Evolutionary conservation across 176 grass and related monocot species (phyloP), one percentile per base, ranked within the genome.

Genomic region (Rhipidocladum racemiflorum): DNA sequence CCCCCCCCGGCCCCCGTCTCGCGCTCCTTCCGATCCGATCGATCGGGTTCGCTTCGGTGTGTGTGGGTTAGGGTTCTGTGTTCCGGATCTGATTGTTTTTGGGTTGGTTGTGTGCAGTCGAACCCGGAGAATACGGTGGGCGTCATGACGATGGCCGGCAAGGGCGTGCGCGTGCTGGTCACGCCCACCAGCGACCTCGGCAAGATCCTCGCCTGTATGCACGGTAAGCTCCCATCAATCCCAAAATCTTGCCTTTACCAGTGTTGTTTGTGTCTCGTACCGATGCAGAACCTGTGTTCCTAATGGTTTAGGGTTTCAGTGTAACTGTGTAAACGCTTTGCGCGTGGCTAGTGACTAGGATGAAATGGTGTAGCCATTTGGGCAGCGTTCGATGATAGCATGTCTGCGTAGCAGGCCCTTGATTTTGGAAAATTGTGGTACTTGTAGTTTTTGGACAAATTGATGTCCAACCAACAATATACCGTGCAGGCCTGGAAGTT

Each of bases 91-190:
- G 45, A 81, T 62, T 64, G 29, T 14, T 73, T 85, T 27, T 85
- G 2, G 51, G 27, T 86, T 39, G 35, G 4, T 23, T 85, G 62
- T 42, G 9, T 89, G 81, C 83, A 99, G 97, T 93, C 97, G 21
- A 99, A 99, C 89, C 97, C 97, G 74, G 97, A 99, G 87, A 99
- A 95, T 53, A 99, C 97, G 50, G 97, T 99, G 11, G 97, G 97
- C 40, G 86, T 99, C 28, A 94, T 99, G 92, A 95, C 97, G 49
- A 99, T 96, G 97, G 97, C 93, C 8, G 97, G 97, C 50, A 96
- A 99, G 84, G 97, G 97, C 65, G 93, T 96, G 61, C 91, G 93
- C 63, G 97, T 99, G 66, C 88, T 99, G 14, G 91, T 99, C 76
- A 99, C 97, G 7, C 97, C 97, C n/a, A 99, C 97, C 38, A 91